A percentile compares a stretch with the other conserved stretches of the same genome.
Conservation (phyloP, 345 rosid species). For the Camelina laxa region DNA sequence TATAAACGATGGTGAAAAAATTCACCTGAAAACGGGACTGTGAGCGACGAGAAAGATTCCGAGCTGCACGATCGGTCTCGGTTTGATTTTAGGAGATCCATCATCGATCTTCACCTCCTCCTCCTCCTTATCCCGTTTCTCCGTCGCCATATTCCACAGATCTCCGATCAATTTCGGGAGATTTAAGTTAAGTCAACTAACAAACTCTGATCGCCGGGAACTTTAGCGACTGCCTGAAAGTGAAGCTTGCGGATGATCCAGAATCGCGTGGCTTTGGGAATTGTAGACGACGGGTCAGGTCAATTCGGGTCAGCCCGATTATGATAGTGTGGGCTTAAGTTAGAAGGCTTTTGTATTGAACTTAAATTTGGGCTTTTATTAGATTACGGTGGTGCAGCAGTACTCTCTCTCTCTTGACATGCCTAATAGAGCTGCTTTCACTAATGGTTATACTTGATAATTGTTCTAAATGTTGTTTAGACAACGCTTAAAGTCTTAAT, state of each 20-base stretch:
- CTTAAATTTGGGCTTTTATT: constrained; percentile 61
- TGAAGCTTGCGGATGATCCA: neutral
- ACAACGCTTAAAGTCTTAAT: too few relatives aligned
- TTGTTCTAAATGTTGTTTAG: too few relatives aligned
- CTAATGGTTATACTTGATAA: too few relatives aligned
- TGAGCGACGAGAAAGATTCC: constrained; percentile 83
- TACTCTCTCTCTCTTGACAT: neutral
- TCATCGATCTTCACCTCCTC: constrained; percentile 24
- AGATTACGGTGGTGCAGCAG: neutral
- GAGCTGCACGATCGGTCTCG: constrained; percentile 79
- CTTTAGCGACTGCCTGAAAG: constrained; percentile 56
- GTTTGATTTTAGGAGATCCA: constrained; percentile 49
- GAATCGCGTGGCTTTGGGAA: constrained; percentile 44
- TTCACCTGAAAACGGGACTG: constrained; percentile 70
- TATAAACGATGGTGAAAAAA: neutral
- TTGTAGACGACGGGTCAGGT: constrained; percentile 61
- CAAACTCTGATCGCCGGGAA: constrained; percentile 46
- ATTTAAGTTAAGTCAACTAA: constrained; percentile 4
- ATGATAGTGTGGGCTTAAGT: constrained; percentile 57
- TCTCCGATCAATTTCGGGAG: constrained; percentile 29
- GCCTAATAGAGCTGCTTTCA: too few relatives aligned
- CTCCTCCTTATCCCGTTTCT: constrained; percentile 3
- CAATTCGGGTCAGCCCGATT: constrained; percentile 39
- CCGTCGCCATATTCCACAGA: constrained; percentile 39
- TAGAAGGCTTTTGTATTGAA: constrained; percentile 60